A percentile compares a stretch with the other conserved stretches of the same genome.
phyloP scores from a whole-genome alignment of 1,139 yeast species.

The Yamadazyma songkhlaensis region DNA sequence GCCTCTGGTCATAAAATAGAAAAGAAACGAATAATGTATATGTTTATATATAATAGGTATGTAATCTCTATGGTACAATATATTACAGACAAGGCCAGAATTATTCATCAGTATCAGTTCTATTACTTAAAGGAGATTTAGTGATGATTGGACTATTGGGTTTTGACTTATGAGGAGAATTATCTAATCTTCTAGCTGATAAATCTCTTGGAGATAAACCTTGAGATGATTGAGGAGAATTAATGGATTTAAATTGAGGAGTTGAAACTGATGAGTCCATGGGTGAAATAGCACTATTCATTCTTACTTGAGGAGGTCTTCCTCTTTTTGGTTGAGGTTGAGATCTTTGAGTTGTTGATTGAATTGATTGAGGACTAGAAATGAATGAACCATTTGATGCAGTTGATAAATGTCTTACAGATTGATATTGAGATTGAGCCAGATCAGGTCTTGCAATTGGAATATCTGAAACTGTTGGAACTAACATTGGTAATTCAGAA shows the following conservation, averaged over 20 bases:
- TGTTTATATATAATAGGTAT: conserved; percentile 3
- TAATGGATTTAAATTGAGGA: conserved; percentile 8
- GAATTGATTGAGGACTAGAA: conserved; percentile 4
- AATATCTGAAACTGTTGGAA: conserved; percentile 32
- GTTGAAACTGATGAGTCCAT: conserved; percentile 4
- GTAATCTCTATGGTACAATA: conserved; percentile 1
- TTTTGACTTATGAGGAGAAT: conserved; percentile 13
- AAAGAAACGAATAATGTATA: neutral
- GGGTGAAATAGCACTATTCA: conserved; percentile 6
- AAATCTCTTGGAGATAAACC: conserved; percentile 32
- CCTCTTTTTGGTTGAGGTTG: conserved; percentile 13
- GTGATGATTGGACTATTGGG: conserved; percentile 13
- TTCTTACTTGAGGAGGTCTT: conserved; percentile 12
- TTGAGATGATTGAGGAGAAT: conserved; percentile 32
- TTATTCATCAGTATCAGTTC: conserved; percentile 7
- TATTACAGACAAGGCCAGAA: conserved; percentile 1
- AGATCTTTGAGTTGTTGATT: neutral
- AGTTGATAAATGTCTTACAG: conserved; percentile 7
- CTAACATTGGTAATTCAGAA: conserved; percentile 37
- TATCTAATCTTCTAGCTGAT: conserved; percentile 4
- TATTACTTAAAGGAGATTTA: conserved; percentile 11
- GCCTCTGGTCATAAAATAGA: too few relatives aligned
- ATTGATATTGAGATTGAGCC: conserved; percentile 9
- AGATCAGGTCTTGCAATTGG: conserved; percentile 15
- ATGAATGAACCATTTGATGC: conserved; percentile 6